phyloP scores from a whole-genome alignment of 225 moss, liverwort and hornwort species.

The Bryoerythrophyllum caledonicum region DNA sequence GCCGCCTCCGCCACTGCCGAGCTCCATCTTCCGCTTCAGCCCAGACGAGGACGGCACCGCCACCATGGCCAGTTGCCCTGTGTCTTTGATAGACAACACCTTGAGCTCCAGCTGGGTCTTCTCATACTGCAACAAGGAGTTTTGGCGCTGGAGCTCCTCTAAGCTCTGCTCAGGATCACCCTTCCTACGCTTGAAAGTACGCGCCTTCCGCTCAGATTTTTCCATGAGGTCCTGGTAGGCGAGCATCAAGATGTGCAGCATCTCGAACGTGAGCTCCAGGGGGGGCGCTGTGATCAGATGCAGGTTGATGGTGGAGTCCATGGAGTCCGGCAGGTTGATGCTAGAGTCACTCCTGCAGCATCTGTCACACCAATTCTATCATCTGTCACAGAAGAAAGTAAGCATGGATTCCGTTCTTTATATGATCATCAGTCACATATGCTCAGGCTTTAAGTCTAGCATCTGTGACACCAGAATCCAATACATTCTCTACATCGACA shows the following conservation, averaged over 20 bases:
- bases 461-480: too few relatives aligned
- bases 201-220: slow-evolving; percentile 34
- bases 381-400: too few relatives aligned
- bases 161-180: slow-evolving; percentile 34
- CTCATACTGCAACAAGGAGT: slow-evolving; percentile 34
- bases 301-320: slow-evolving; percentile 38
- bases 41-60: slow-evolving; percentile 32
- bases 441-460: too few relatives aligned
- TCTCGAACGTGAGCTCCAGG: slow-evolving; percentile 43
- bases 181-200: slow-evolving; percentile 37
- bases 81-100: slow-evolving; percentile 32
- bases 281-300: slow-evolving; percentile 25
- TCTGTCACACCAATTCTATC: too few relatives aligned
- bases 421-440: too few relatives aligned
- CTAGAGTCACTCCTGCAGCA: neutral
- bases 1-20: slow-evolving; percentile 9
- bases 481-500: too few relatives aligned
- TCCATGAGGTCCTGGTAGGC: slow-evolving; percentile 43
- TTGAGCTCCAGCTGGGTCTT: slow-evolving; percentile 41
- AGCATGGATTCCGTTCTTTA: too few relatives aligned
- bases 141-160: slow-evolving; percentile 40
- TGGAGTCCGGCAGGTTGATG: slow-evolving; percentile 25
- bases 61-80: slow-evolving; percentile 30
- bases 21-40: slow-evolving; percentile 31
- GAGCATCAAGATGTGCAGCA: slow-evolving; percentile 48